Evolutionary conservation across 1,139 yeast species (phyloP), one percentile per base, ranked within the genome.

Genomic region (Sugiyamaella neomexicana): DNA sequence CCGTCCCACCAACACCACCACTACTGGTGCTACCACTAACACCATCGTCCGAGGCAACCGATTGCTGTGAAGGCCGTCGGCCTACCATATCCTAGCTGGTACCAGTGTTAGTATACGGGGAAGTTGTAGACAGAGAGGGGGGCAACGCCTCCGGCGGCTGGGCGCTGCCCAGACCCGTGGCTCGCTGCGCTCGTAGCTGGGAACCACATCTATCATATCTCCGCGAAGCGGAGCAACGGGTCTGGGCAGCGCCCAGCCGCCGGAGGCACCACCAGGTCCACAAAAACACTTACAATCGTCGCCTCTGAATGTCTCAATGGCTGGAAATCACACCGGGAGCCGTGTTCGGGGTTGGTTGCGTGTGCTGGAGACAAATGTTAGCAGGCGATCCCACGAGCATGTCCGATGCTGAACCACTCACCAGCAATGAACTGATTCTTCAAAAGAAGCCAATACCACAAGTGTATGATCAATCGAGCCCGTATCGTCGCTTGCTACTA

Each of bases 41-140:
- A 27, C 50, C 48, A 46, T 52, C 55, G 32, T 41, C 55, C 9
- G 55, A 52, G 45, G 46, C 52, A 34, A 52, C 51, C 48, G 55
- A 52, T 36, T 46, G 52, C 46, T 52, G 52, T 23, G 55, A 53
- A 17, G 55, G 46, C 31, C 50, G 45, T 32, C 55, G 41, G 31
- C 46, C 55, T 5, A 48, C 55, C 53, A 48, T 53, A 32, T 47
- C 50, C 34, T 39, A 25, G 42, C 38, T 34, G 8, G 13, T 12
- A 13, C 44, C 6, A 13, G 25, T 7, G 46, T 42, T 42, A 42
- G 46, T 16, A 6, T 13, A 13, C 5, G 25, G 23, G 9, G 4
- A 15, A 16, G 16, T 2, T 7, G 25, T 16, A 12, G 41, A 38
- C 9, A n/a, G 17, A 25, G 4, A 15, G 17, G 25, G 20, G 20